Evolutionary conservation across 164 flowering plant genomes (phyloP).

Genomic region (Vitis rotundifolia): DNA sequence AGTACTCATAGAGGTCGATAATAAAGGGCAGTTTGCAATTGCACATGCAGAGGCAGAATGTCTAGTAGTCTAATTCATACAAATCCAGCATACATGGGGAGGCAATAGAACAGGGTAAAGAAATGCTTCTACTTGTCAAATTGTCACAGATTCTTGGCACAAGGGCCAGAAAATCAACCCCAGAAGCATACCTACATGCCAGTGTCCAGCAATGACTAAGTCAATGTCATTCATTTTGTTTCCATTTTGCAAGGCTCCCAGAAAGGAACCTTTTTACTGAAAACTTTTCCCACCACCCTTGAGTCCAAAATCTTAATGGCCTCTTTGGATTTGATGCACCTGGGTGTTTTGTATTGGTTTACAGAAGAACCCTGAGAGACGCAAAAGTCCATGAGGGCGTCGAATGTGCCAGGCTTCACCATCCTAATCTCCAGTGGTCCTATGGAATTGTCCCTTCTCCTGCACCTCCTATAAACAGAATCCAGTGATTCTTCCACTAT

Average conservation of each 20-base stretch:
- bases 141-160: neutral
- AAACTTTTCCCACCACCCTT: conserved; percentile 27
- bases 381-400: conserved; percentile 42
- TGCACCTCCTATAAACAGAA: conserved; percentile 38
- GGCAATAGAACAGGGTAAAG: neutral
- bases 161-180: too few relatives aligned
- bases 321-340: conserved; percentile 39
- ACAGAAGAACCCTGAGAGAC: conserved; percentile 43
- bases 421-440: conserved; percentile 49
- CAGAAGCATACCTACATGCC: neutral
- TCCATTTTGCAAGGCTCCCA: conserved; percentile 33
- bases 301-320: conserved; percentile 29
- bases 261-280: conserved; percentile 27
- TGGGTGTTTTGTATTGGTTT: conserved; percentile 49
- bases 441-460: conserved; percentile 36
- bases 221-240: neutral
- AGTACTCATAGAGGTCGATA: neutral
- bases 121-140: conserved; percentile 4
- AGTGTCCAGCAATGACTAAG: too few relatives aligned
- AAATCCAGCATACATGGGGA: conserved; percentile 1
- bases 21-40: neutral
- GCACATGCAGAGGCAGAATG: neutral
- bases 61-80: conserved; percentile 9
- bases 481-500: conserved; percentile 39
- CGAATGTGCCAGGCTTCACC: conserved; percentile 41